Percentiles rank a stretch among this genome's conserved stretches.
Evolutionary conservation across 805 yeast genomes (phyloP).

Genomic region (Spathaspora hagerdaliae): DNA sequence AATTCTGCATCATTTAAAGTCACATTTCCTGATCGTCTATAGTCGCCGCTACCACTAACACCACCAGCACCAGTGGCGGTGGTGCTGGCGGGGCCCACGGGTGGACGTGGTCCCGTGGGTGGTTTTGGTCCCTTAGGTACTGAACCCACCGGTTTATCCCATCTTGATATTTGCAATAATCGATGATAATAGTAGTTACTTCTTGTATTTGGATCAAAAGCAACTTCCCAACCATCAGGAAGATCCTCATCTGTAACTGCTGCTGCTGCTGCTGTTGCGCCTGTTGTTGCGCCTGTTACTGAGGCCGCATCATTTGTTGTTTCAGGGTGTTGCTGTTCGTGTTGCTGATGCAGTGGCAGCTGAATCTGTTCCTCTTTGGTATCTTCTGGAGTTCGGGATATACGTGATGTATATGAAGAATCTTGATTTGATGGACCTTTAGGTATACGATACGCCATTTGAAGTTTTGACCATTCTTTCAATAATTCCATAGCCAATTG

Average conservation of each 20-base stretch:
- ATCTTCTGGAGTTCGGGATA: constrained; percentile 16
- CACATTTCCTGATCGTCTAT: constrained; percentile 3
- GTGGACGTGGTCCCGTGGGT: constrained; percentile 8
- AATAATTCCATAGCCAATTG: constrained; percentile 43
- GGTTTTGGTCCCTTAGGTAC: constrained; percentile 30
- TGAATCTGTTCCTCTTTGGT: not conserved
- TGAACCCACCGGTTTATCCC: constrained; percentile 54
- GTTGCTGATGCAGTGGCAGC: no score
- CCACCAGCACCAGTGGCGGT: not conserved
- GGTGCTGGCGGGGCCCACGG: not conserved
- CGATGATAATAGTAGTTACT: constrained; percentile 54
- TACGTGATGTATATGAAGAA: constrained; percentile 12
- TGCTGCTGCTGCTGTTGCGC: not conserved
- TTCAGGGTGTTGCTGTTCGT: no score
- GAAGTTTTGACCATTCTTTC: constrained; percentile 66
- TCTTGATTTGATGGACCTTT: constrained; percentile 26
- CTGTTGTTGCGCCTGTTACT: not conserved
- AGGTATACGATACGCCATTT: constrained; percentile 84
- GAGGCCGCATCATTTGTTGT: constrained; percentile 6
- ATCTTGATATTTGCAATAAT: constrained; percentile 42
- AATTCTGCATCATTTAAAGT: constrained; percentile 15
- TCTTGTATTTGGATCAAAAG: constrained; percentile 43
- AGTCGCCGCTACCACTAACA: not conserved
- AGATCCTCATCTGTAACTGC: constrained; percentile 24
- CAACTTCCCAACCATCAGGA: constrained; percentile 67